Evolutionary conservation across 306 rosid species (phyloP).

Genomic region (Dryas octopetala): DNA sequence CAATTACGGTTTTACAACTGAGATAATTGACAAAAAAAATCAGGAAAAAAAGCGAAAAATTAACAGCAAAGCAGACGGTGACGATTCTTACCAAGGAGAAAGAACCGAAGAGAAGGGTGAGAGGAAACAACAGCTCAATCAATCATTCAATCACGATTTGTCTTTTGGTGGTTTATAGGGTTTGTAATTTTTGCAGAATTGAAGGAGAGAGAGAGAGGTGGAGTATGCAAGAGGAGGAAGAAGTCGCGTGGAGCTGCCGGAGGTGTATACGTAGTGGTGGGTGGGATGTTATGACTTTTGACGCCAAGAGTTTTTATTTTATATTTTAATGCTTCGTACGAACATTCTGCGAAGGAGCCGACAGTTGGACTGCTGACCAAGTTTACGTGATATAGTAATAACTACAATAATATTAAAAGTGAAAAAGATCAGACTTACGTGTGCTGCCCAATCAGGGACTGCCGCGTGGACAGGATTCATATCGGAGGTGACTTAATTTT

Average conservation of each 20-base stretch:
- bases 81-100: slow-evolving; percentile 40
- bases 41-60: not conserved
- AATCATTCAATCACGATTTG: not conserved
- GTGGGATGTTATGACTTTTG: not conserved
- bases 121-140: slow-evolving; percentile 1
- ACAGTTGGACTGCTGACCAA: not conserved
- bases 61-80: not conserved
- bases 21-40: too few species aligned
- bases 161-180: not conserved
- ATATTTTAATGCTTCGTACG: not conserved
- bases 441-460: not conserved
- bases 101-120: slow-evolving; percentile 14
- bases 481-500: too few species aligned
- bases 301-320: not conserved
- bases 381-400: not conserved
- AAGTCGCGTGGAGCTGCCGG: not conserved
- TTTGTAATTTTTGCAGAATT: not conserved
- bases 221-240: not conserved
- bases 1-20: too few species aligned
- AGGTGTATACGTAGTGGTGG: not conserved
- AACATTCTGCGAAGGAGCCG: not conserved
- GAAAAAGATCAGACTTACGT: not conserved
- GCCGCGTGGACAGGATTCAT: not conserved
- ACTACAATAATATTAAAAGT: not conserved
- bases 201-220: not conserved